These are phyloP conservation scores for Leishmania braziliensis DNA, from an alignment of 208 protist species.

Conservation along the genomic window DNA sequence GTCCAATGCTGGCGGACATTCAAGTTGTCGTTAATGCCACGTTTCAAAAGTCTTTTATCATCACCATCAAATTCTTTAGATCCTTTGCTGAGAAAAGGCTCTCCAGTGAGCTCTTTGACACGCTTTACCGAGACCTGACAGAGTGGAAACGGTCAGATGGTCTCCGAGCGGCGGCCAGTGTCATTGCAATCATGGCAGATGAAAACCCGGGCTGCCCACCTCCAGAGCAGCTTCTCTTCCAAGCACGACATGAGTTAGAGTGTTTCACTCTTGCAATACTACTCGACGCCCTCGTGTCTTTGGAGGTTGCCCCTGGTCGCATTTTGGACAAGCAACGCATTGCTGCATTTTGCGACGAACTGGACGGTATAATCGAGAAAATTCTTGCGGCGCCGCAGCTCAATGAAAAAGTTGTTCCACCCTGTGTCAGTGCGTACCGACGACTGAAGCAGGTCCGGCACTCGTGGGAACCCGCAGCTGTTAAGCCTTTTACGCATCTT, in stretches of 20 bases:
- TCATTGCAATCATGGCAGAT: neutral
- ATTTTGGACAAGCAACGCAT: neutral
- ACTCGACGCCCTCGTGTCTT: slow-evolving; percentile 15
- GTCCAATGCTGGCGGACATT: slow-evolving; percentile 25
- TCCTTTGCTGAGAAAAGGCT: slow-evolving; percentile 26
- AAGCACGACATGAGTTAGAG: slow-evolving; percentile 18
- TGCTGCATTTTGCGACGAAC: slow-evolving; percentile 9
- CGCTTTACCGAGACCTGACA: slow-evolving; percentile 15
- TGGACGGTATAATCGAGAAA: neutral
- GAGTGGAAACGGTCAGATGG: slow-evolving; percentile 27
- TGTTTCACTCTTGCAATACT: slow-evolving; percentile 15
- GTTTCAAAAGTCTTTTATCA: slow-evolving; percentile 37
- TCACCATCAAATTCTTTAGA: slow-evolving; percentile 17
- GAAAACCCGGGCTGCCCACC: slow-evolving; percentile 6
- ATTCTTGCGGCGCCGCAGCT: neutral
- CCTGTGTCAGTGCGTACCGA: slow-evolving; percentile 25
- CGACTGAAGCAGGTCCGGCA: neutral
- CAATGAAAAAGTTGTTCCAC: slow-evolving; percentile 14
- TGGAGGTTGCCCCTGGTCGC: neutral
- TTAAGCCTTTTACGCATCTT: neutral
- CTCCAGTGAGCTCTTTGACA: slow-evolving; percentile 24
- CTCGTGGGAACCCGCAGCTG: slow-evolving; percentile 11
- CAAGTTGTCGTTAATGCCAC: slow-evolving; percentile 36
- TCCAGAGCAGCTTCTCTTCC: slow-evolving; percentile 7
- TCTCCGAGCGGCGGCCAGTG: slow-evolving; percentile 15